Percentiles rank a stretch among this genome's conserved stretches.
Evolutionary conservation across 1,284 basidiomycete species (phyloP).

Genomic region (Clitocybe nebularis): DNA sequence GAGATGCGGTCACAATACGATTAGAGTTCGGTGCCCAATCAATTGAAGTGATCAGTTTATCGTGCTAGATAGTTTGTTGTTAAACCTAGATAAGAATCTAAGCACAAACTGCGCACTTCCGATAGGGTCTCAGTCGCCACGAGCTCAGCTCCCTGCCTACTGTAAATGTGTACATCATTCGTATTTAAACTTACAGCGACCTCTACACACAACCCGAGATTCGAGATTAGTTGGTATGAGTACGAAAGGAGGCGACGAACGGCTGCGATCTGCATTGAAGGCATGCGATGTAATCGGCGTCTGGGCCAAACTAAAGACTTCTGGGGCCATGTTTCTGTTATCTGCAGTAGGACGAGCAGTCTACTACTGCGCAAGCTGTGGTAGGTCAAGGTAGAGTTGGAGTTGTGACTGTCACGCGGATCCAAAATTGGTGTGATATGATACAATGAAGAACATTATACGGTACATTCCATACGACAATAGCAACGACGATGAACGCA

Average conservation of each 20-base stretch:
- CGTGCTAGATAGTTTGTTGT: slow-evolving; percentile 61
- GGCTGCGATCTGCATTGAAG: slow-evolving; percentile 87
- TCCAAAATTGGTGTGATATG: no score
- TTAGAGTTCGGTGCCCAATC: slow-evolving; percentile 98
- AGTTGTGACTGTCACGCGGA: slow-evolving; percentile 1
- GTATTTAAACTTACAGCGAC: slow-evolving; percentile 91
- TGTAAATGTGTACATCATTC: slow-evolving; percentile 85
- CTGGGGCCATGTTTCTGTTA: slow-evolving; percentile 61
- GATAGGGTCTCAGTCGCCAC: slow-evolving; percentile 74
- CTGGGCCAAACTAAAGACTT: slow-evolving; percentile 77
- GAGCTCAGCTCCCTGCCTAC: slow-evolving; percentile 71
- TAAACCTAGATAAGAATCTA: slow-evolving; percentile 3
- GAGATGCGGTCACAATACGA: slow-evolving; percentile 96
- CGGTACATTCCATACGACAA: no score
- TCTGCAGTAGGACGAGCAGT: slow-evolving; percentile 75
- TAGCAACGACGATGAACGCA: not conserved
- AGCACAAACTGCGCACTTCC: slow-evolving; percentile 56
- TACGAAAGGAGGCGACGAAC: slow-evolving; percentile 43
- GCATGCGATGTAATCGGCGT: slow-evolving; percentile 87
- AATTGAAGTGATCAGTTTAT: slow-evolving; percentile 97
- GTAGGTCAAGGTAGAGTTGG: no score
- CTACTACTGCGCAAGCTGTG: slow-evolving; percentile 57
- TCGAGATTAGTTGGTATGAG: not conserved
- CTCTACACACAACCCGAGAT: slow-evolving; percentile 51
- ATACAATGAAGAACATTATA: no score